phyloP scores from a whole-genome alignment of 306 rosid species.

The Vicia faba region DNA sequence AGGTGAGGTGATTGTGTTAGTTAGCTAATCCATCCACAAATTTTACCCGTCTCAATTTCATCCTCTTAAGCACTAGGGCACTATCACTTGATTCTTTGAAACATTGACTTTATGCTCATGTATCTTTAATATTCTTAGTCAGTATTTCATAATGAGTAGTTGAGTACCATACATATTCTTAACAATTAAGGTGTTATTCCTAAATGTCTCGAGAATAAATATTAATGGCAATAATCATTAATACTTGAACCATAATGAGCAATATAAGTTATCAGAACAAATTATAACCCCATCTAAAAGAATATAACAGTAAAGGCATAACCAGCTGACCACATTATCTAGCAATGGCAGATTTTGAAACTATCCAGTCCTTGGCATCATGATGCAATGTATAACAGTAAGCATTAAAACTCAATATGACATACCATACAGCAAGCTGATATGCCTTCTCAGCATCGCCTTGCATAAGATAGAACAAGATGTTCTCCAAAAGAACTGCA shows the following conservation, averaged over 20 bases:
- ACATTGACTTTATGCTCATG: not conserved
- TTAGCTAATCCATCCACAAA: not conserved
- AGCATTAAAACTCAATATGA: constrained; percentile 21
- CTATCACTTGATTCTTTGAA: not conserved
- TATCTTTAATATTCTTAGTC: not conserved
- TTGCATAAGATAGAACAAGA: constrained; percentile 57
- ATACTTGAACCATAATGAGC: constrained; percentile 9
- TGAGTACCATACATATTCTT: not conserved
- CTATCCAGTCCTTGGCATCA: constrained; percentile 10
- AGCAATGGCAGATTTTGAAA: constrained; percentile 21
- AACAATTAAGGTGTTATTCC: not conserved
- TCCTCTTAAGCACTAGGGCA: not conserved
- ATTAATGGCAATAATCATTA: not conserved
- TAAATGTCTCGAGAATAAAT: not conserved
- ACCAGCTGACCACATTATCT: constrained; percentile 18
- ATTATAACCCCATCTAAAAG: not conserved
- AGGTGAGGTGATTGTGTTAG: not conserved
- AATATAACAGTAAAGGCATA: constrained; percentile 17
- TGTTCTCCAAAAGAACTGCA: constrained; percentile 59
- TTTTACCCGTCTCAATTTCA: not conserved
- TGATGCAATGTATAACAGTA: not conserved
- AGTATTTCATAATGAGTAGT: not conserved
- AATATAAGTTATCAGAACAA: constrained; percentile 14
- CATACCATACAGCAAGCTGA: constrained; percentile 60
- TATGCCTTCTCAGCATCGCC: constrained; percentile 58